A percentile compares a stretch with the other conserved stretches of the same genome.
phyloP scores from a whole-genome alignment of 2,329 filamentous ascomycete species.

The Gyromitra esculenta region DNA sequence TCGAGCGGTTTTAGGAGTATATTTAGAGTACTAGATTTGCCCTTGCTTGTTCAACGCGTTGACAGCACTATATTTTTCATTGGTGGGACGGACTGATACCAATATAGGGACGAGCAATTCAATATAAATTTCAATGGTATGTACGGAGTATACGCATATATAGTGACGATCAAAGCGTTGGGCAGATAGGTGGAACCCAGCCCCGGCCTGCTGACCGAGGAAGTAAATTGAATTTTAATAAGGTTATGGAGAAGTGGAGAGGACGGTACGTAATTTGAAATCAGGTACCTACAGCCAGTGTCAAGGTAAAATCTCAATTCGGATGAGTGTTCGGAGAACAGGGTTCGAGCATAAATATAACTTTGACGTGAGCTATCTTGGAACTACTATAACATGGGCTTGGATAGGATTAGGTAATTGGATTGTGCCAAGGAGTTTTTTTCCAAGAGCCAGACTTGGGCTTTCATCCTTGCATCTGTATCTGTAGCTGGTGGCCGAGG shows the following conservation, averaged over 20 bases:
- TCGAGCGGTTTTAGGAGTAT: not conserved
- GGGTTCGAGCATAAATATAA: too few species aligned
- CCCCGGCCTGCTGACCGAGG: not conserved
- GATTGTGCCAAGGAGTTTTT: too few species aligned
- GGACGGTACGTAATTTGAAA: too few species aligned
- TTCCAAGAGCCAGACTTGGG: too few species aligned
- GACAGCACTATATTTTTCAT: not conserved
- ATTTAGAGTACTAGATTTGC: not conserved
- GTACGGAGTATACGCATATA: not conserved
- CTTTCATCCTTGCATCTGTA: too few species aligned
- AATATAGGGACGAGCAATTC: not conserved
- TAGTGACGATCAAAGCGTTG: not conserved
- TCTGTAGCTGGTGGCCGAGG: too few species aligned
- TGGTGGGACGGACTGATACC: not conserved
- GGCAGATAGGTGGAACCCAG: not conserved
- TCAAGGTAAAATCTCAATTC: too few species aligned
- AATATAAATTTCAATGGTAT: not conserved
- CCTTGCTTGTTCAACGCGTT: not conserved
- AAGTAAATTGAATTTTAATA: not conserved
- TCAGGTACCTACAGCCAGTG: too few species aligned
- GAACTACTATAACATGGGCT: too few species aligned
- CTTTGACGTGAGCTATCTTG: too few species aligned
- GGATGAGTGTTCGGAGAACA: too few species aligned
- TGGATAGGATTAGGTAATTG: too few species aligned
- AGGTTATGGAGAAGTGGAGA: not conserved